Base-by-base conservation (phyloP, 306 rosid species). In the Lathyrus tuberosus region DNA sequence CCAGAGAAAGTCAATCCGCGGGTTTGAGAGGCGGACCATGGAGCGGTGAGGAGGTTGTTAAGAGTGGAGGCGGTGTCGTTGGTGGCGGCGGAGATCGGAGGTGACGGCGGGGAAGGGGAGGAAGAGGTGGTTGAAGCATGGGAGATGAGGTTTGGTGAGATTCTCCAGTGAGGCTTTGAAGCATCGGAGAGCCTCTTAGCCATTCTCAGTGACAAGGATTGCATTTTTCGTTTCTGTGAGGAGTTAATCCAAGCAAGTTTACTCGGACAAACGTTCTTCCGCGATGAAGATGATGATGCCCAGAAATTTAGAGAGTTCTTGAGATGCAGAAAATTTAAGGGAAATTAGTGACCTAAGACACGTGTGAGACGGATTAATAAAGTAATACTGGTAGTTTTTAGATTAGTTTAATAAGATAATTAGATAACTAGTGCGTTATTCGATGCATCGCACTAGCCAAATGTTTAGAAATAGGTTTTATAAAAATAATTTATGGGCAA, bases 1-100 rank as follows among this genome's bases (percentile, higher is more conserved):
- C 96, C 97, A 2, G 81, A 79, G 69, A 75, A 63, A 30, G 82
- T 78, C 69, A 86, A 69, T 63, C 91, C 90, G 12, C 94, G 93
- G 51, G 62, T 73, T 66, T 82, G 96, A 84, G 76, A 68, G 75
- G 79, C 73, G 71, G 71, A 86, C 93, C 93, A 92, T 3, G 90
- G 87, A 72, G 85, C 70, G 18, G 62, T 22, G 64, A 79, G 80
- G 9, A 83, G 69, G 54, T 10, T 54, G 63, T 16, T 33, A 43
- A 66, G 62, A 47, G 69, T 47, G 47, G 78, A 38, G 53, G 53
- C 2, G 44, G 53, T 15, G 69, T 41, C 11, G 75, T 10, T 59
- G 22, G 41, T 16, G 80, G 63, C 65, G 47, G 43, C 24, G 71
- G 83, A 48, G 75, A 40, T 44, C 26, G 76, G 78, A 24, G 76